Evolutionary conservation across 1,284 basidiomycete genomes (phyloP).

Genomic region (Singerocomus inundabilis): DNA sequence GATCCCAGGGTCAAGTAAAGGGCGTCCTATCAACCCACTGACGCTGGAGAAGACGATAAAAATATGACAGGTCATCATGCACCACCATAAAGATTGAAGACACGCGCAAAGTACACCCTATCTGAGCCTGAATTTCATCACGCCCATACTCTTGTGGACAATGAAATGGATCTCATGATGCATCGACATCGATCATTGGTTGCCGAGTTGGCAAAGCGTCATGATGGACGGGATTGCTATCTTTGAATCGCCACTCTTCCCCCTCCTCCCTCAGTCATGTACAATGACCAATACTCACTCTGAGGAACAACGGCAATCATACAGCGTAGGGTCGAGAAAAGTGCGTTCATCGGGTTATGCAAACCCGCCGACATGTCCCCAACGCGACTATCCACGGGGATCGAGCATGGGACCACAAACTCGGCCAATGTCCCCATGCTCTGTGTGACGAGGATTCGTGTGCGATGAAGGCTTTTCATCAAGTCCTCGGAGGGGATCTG

Average conservation of each 20-base stretch:
- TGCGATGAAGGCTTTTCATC: too few relatives aligned
- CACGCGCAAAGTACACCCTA: neutral
- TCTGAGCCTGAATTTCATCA: constrained; percentile 10
- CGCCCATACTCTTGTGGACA: neutral
- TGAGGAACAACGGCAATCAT: neutral
- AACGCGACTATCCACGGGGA: too few relatives aligned
- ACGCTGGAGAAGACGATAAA: neutral
- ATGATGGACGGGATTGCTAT: neutral
- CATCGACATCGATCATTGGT: constrained; percentile 1
- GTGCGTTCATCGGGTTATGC: too few relatives aligned
- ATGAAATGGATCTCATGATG: neutral
- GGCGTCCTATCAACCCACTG: neutral
- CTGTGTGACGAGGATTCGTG: too few relatives aligned
- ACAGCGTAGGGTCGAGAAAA: too few relatives aligned
- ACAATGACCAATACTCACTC: neutral
- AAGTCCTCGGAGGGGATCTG: too few relatives aligned
- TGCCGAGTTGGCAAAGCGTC: neutral
- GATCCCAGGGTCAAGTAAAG: neutral
- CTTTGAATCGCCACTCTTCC: neutral
- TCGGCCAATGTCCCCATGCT: too few relatives aligned
- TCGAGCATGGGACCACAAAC: too few relatives aligned
- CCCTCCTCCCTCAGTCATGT: neutral
- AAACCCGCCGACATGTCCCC: too few relatives aligned
- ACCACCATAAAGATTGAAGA: constrained; percentile 3
- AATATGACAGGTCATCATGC: neutral